Evolutionary conservation across 768 basidiomycete genomes (phyloP).

Genomic region (Tylopilus felleus): DNA sequence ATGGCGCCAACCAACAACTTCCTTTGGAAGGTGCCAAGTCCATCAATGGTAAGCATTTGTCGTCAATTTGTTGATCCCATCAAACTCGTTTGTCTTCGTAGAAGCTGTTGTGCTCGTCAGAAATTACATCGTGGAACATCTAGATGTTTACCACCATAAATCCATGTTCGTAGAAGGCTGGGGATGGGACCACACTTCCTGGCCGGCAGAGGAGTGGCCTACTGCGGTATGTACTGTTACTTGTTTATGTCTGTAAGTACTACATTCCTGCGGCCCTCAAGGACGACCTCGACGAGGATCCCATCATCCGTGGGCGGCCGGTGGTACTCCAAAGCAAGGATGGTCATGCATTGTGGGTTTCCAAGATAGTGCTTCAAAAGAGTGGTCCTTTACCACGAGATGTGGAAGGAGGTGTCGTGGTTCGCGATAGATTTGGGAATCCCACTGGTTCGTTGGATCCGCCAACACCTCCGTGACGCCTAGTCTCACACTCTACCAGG

Average conservation of each 20-base stretch:
- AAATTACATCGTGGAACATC: constrained; percentile 48
- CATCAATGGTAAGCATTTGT: not conserved
- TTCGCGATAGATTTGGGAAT: constrained; percentile 59
- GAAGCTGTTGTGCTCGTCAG: constrained; percentile 55
- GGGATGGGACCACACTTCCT: constrained; percentile 77
- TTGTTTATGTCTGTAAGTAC: not conserved
- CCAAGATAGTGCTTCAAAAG: constrained; percentile 51
- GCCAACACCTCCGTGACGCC: constrained; percentile 1
- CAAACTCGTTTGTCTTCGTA: constrained; percentile 24
- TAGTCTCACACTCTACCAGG: constrained; percentile 38
- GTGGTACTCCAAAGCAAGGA: constrained; percentile 84
- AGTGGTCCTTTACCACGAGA: constrained; percentile 62
- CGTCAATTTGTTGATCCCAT: not conserved
- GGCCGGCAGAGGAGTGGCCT: constrained; percentile 61
- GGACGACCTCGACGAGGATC: constrained; percentile 37
- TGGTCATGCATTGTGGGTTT: constrained; percentile 88
- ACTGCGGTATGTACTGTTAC: constrained; percentile 48
- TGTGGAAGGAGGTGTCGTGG: constrained; percentile 78
- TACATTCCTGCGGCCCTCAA: not conserved
- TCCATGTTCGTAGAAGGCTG: constrained; percentile 66
- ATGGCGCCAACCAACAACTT: not conserved
- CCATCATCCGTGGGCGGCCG: constrained; percentile 61
- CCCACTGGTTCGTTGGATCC: constrained; percentile 58
- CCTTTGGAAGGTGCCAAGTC: not conserved
- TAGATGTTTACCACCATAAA: constrained; percentile 38